Evolutionary conservation across 2,329 filamentous ascomycete genomes (phyloP), one percentile per base, ranked within the genome.

Genomic region (Alternaria viburni): DNA sequence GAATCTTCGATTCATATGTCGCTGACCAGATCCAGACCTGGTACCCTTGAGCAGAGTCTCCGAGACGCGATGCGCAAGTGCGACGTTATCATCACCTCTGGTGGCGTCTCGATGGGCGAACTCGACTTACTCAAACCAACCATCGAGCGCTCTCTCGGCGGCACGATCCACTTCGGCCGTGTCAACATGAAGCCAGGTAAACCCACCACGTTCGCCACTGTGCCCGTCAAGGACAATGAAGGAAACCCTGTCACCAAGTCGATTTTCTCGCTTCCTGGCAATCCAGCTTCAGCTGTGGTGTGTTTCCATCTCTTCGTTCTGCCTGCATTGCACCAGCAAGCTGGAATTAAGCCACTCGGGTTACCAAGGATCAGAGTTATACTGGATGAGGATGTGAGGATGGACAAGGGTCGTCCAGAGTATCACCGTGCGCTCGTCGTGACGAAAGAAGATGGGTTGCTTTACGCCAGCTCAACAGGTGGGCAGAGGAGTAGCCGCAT

Each of bases 101-200:
- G 96, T 21, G 96, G 96, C 51, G 96, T 98, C 19, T 97, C 93
- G 10, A 99, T 99, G 96, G 96, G 96, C 60, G 96, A 99, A 81
- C 88, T 97, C 3, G 96, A 99, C 79, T 89, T 99, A 8, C 88
- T 99, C 19, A 99, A 99, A 79, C 95, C 96, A 0, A 98, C 95
- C 0, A 92, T 99, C 72, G 96, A 98, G 83, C 90, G 95, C 45
- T 86, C 89, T 1, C 87, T 99, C 1, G 93, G 93, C 60, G 96
- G 96, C 8, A 96, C 90, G 0, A 97, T 99, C 69, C 96, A 97
- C 80, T 99, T 99, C 72, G 96, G 96, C 23, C 91, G 96, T 4
- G 96, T 99, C 3, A 88, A 91, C 58, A 98, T 99, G 96, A 99
- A 99, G 83, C 96, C 96, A 0, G 96, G 96, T 5, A 99, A 98